phyloP scores from a whole-genome alignment of 2,329 filamentous ascomycete genomes.

The Tolypocladium nubicola region DNA sequence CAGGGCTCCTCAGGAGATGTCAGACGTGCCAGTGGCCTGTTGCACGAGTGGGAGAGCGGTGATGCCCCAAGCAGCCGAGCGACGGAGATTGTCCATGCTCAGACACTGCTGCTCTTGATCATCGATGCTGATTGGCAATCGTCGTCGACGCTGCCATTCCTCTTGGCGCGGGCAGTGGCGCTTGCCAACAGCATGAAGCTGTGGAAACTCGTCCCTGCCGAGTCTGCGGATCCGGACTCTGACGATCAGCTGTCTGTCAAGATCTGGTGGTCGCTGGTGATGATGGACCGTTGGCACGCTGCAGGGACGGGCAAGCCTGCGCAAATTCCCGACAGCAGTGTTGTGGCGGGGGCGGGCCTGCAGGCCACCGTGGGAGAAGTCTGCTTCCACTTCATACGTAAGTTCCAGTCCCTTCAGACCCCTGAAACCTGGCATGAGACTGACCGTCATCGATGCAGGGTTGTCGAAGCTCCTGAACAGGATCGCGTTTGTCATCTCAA shows the following conservation, averaged over 20 bases:
- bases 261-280: constrained; percentile 62
- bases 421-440: background rate
- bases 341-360: constrained; percentile 50
- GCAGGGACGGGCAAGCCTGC: constrained; percentile 53
- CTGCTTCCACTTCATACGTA: constrained; percentile 55
- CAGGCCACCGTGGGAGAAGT: constrained; percentile 49
- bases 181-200: constrained; percentile 56
- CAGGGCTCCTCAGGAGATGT: constrained; percentile 28
- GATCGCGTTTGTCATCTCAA: constrained; percentile 26
- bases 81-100: constrained; percentile 48
- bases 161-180: constrained; percentile 56
- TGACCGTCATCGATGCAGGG: constrained; percentile 21
- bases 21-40: constrained; percentile 32
- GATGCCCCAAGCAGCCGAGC: constrained; percentile 25
- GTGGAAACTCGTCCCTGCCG: constrained; percentile 31
- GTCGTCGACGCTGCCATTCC: constrained; percentile 36
- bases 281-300: constrained; percentile 65
- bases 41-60: constrained; percentile 41
- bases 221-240: constrained; percentile 42
- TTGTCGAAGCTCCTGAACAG: constrained; percentile 44
- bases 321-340: constrained; percentile 51
- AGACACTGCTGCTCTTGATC: constrained; percentile 55
- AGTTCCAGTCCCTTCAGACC: constrained; percentile 21
- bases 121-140: constrained; percentile 48
- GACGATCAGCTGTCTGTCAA: constrained; percentile 52